Conservation (phyloP, 805 yeast genomes). For the Candida chilensis region DNA sequence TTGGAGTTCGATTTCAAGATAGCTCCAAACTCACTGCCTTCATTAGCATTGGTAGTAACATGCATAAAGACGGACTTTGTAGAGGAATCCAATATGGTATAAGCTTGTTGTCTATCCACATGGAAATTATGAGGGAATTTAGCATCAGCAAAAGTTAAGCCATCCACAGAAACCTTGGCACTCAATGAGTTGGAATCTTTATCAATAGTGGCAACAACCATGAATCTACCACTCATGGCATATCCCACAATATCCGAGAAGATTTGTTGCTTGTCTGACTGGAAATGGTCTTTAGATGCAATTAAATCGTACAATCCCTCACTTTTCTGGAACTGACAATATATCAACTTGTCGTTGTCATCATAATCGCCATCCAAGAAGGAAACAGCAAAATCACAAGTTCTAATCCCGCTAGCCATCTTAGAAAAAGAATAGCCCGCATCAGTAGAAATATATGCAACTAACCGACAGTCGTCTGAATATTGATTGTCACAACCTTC, state of each 20-base stretch:
- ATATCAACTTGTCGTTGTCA: slow-evolving; percentile 17
- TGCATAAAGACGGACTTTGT: slow-evolving; percentile 74
- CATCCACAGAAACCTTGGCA: slow-evolving; percentile 76
- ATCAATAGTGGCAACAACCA: slow-evolving; percentile 61
- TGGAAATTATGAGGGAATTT: slow-evolving; percentile 58
- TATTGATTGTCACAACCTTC: slow-evolving; percentile 42
- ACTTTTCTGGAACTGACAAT: slow-evolving; percentile 3
- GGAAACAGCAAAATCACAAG: slow-evolving; percentile 63
- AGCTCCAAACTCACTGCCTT: slow-evolving; percentile 60
- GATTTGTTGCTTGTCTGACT: slow-evolving; percentile 21
- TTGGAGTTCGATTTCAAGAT: slow-evolving; percentile 83
- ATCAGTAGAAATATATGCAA: slow-evolving; percentile 56
- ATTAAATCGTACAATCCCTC: slow-evolving; percentile 11
- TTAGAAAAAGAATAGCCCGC: slow-evolving; percentile 56
- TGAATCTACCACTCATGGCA: slow-evolving; percentile 61
- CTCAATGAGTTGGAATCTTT: slow-evolving; percentile 36
- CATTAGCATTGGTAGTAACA: slow-evolving; percentile 53
- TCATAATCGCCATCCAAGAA: slow-evolving; percentile 30
- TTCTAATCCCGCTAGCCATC: slow-evolving; percentile 40
- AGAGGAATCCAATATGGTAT: slow-evolving; percentile 70
- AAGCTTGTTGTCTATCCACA: slow-evolving; percentile 56
- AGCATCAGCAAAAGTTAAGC: slow-evolving; percentile 67
- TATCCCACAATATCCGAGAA: slow-evolving; percentile 63
- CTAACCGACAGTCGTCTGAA: slow-evolving; percentile 40
- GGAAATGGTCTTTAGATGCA: slow-evolving; percentile 48